Base-by-base conservation (phyloP, 495 filamentous ascomycete genomes). In the Penicillium lividum region DNA sequence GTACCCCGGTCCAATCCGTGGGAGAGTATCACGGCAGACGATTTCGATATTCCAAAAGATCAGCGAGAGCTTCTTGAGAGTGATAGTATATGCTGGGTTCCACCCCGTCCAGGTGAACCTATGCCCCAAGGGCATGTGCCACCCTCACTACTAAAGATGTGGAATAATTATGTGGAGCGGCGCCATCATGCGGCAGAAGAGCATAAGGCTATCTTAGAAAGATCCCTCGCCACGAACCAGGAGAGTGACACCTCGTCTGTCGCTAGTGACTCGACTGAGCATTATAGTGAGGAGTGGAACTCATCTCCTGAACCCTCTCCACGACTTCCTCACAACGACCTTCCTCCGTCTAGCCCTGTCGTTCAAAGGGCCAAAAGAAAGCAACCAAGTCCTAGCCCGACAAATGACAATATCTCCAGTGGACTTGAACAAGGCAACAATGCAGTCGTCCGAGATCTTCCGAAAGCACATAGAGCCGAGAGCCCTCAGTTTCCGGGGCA, bases 41-140 rank as follows among this genome's bases (percentile, higher is more conserved):
- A 86, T 60, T 68, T 84, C 28, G 73, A 58, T 33, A 83, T 92
- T 46, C 81, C 84, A 6, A 78, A 71, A 34, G 80, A 84, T 15
- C 91, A 96, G 64, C 70, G 73, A 49, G 63, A 74, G 18, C 67
- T 92, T 16, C 67, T 95, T 4, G 77, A 83, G 15, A 65, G 71
- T 3, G 57, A 71, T 4, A 60, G 67, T 15, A 74, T 82, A n/a
- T 77, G 63, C 66, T 81, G 72, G 71, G 61, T 80, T 33, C 78
- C 77, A 29, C 68, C 75, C 18, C 45, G 54, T 13, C 42, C 68
- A 7, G 72, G 72, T 13, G 52, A 60, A 2, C 51, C 50, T 16
- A 38, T 42, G 36, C 64, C 69, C 25, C 60, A 57, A 25, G 73
- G 68, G 7, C 66, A 76, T 66, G 74, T 77, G 15, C 77, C 77